phyloP scores from a whole-genome alignment of 1,139 yeast species.

The Geotrichum citri-aurantii region DNA sequence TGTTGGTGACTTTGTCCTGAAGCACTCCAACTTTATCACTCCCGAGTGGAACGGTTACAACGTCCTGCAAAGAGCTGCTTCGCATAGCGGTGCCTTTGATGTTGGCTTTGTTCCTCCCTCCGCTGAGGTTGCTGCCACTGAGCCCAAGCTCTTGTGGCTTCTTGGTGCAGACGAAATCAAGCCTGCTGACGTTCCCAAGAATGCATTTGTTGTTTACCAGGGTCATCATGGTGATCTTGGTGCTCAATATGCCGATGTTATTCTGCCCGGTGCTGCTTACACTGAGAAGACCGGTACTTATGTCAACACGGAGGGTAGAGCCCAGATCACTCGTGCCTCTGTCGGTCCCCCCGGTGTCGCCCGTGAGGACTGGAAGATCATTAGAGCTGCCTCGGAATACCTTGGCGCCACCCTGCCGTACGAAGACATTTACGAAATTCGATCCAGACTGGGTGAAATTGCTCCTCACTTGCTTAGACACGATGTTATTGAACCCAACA shows the following conservation, averaged over 20 bases:
- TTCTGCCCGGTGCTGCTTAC: constrained; percentile 83
- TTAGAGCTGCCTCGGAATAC: constrained; percentile 79
- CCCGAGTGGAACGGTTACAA: constrained; percentile 81
- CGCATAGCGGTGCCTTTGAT: constrained; percentile 82
- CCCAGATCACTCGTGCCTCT: constrained; percentile 82
- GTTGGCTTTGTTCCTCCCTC: constrained; percentile 66
- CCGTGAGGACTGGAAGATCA: constrained; percentile 87
- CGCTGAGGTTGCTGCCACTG: constrained; percentile 43
- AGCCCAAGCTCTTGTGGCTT: constrained; percentile 72
- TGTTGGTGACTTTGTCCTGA: constrained; percentile 58
- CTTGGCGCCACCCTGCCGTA: constrained; percentile 68
- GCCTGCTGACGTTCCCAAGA: constrained; percentile 67
- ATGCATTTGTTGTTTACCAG: constrained; percentile 84
- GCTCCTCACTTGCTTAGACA: constrained; percentile 80
- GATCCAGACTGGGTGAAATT: constrained; percentile 65
- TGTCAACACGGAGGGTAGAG: constrained; percentile 87
- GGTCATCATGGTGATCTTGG: constrained; percentile 93
- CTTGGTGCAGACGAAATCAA: constrained; percentile 80
- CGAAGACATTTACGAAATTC: constrained; percentile 65
- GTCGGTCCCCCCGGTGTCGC: constrained; percentile 89
- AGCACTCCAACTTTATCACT: constrained; percentile 56
- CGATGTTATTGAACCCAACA: constrained; percentile 64
- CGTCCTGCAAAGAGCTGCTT: constrained; percentile 78
- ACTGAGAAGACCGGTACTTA: constrained; percentile 86
- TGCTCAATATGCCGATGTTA: constrained; percentile 83